These are phyloP conservation scores for Arthrinium phaeospermum DNA, from an alignment of 2,329 filamentous ascomycete genomes.

Conservation along the genomic window DNA sequence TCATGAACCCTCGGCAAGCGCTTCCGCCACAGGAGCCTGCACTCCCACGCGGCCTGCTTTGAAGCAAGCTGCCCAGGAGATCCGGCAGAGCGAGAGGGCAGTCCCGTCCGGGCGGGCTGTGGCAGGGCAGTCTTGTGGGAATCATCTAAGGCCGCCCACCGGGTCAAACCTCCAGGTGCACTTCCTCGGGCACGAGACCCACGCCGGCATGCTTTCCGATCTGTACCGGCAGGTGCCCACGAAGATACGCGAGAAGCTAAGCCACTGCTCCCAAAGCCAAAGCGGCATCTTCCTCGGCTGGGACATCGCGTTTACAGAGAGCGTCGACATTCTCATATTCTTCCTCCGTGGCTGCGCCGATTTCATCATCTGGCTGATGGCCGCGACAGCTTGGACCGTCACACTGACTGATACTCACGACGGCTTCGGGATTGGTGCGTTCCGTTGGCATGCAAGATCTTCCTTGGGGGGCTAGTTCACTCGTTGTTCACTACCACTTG, in stretches of 20 bases:
- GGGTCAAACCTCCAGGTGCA: constrained; percentile 25
- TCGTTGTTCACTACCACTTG: constrained; percentile 8
- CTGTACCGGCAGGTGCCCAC: constrained; percentile 34
- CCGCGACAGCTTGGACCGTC: constrained; percentile 32
- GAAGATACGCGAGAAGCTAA: constrained; percentile 33
- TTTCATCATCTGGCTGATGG: constrained; percentile 28
- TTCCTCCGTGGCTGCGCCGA: constrained; percentile 30
- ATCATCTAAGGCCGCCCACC: no score
- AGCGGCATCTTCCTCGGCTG: constrained; percentile 33
- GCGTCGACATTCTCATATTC: constrained; percentile 30
- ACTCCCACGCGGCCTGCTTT: not conserved
- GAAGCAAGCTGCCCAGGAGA: not conserved
- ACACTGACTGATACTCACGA: constrained; percentile 33
- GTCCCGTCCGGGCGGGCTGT: not conserved
- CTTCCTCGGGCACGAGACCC: constrained; percentile 35
- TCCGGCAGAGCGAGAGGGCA: not conserved
- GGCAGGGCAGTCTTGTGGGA: not conserved
- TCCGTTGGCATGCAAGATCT: constrained; percentile 32
- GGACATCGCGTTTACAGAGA: constrained; percentile 37
- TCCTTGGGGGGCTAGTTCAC: constrained; percentile 29
- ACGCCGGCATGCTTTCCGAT: constrained; percentile 30
- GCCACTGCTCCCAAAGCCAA: constrained; percentile 27
- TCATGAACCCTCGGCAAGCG: not conserved
- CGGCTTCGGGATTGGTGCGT: constrained; percentile 35
- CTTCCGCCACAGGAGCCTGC: not conserved